A percentile compares a stretch with the other conserved stretches of the same genome.
Conservation (phyloP, 2,329 filamentous ascomycete genomes). For the Domatiomyces catenatus region DNA sequence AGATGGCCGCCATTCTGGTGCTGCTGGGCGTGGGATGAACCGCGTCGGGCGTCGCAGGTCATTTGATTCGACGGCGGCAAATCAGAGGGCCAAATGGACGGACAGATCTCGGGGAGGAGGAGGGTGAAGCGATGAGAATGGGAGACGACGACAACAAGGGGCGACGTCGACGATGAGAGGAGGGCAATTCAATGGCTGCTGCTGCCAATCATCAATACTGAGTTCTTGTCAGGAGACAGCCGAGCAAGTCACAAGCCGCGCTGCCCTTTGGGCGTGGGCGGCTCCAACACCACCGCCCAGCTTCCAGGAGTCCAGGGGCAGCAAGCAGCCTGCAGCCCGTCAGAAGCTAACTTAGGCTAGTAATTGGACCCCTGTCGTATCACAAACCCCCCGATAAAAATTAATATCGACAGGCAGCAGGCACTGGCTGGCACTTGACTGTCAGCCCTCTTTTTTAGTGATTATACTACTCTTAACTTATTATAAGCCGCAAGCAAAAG, state of each 20-base stretch:
- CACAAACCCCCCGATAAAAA: too few species aligned
- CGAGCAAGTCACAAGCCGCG: not conserved
- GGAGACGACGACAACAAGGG: not conserved
- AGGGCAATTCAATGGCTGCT: not conserved
- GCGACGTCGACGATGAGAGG: not conserved
- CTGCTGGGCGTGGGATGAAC: slow-evolving; percentile 4
- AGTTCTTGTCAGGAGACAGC: not conserved
- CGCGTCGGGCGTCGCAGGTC: slow-evolving; percentile 5
- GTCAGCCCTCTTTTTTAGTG: not conserved
- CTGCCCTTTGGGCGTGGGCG: not conserved
- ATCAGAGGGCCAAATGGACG: slow-evolving; percentile 1
- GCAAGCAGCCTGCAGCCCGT: too few species aligned
- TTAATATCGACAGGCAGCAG: too few species aligned
- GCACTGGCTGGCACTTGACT: not conserved
- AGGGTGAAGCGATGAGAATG: not conserved
- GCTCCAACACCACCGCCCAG: too few species aligned
- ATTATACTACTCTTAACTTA: not conserved
- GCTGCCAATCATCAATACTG: not conserved
- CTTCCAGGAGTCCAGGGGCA: too few species aligned
- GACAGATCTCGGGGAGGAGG: slow-evolving; percentile 1
- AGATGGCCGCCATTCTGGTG: slow-evolving; percentile 31
- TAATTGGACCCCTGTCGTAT: too few species aligned
- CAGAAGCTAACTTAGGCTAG: too few species aligned
- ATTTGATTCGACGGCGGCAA: slow-evolving; percentile 10
- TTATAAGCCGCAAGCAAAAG: not conserved